These are phyloP conservation scores for Leccinum truebloodii DNA, from an alignment of 768 basidiomycete genomes.

Conservation along the genomic window DNA sequence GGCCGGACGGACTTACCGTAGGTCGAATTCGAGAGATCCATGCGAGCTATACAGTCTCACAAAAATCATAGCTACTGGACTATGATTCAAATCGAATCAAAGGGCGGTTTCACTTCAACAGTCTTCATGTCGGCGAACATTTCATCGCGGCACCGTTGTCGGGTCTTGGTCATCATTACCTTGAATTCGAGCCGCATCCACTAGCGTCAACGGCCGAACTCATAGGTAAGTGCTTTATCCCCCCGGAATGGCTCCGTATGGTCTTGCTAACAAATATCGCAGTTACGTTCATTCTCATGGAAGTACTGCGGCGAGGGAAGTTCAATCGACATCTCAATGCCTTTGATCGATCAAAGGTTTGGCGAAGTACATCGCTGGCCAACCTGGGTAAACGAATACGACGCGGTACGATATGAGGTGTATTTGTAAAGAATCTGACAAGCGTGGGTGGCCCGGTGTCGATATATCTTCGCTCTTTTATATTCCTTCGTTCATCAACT, in stretches of 20 bases:
- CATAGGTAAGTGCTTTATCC: conserved; percentile 37
- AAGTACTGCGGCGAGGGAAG: conserved; percentile 59
- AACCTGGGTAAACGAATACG: conserved; percentile 34
- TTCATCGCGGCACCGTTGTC: conserved; percentile 54
- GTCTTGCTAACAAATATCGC: conserved; percentile 14
- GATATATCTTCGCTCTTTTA: conserved; percentile 1
- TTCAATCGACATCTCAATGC: conserved; percentile 51
- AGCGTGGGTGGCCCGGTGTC: background rate
- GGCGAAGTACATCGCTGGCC: conserved; percentile 37
- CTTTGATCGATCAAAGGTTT: conserved; percentile 49
- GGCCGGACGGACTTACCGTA: conserved; percentile 53
- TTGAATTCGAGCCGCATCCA: conserved; percentile 55
- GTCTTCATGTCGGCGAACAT: conserved; percentile 43
- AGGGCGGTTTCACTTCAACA: conserved; percentile 53
- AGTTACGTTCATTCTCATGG: conserved; percentile 68
- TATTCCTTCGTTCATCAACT: conserved; percentile 6
- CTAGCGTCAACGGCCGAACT: conserved; percentile 52
- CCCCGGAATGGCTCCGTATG: background rate
- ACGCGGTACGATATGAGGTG: conserved; percentile 32
- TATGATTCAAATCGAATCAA: conserved; percentile 49
- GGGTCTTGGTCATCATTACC: conserved; percentile 55
- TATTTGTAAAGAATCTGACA: conserved; percentile 1
- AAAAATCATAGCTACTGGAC: conserved; percentile 46
- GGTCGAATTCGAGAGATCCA: conserved; percentile 16
- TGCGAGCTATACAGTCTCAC: conserved; percentile 9